Conservation (phyloP, 192 early-diverging fungal genomes). For the Geranomyces michiganensis region DNA sequence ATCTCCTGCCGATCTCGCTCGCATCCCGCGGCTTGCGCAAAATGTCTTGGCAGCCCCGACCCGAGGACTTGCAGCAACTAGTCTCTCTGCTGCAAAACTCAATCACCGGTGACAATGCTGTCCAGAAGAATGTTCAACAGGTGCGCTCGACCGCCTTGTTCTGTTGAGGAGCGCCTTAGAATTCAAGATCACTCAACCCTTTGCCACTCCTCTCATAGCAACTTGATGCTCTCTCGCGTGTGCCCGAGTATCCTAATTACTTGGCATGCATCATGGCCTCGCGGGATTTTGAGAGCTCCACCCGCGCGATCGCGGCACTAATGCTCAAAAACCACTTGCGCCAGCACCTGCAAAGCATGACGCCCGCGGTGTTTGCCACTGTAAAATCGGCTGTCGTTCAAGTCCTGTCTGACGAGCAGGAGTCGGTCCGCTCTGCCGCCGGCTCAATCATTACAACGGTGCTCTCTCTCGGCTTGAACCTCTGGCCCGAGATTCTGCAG, state of each 20-base stretch:
- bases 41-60: constrained; percentile 39
- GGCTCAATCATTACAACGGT: constrained; percentile 91
- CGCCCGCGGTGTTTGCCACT: constrained; percentile 63
- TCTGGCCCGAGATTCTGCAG: constrained; percentile 85
- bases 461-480: constrained; percentile 66
- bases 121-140: constrained; percentile 43
- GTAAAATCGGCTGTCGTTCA: constrained; percentile 63
- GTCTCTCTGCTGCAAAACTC: constrained; percentile 42
- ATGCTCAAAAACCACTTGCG: constrained; percentile 64
- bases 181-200: background rate
- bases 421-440: constrained; percentile 75
- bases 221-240: constrained; percentile 33
- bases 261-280: constrained; percentile 82
- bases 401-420: constrained; percentile 72
- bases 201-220: constrained; percentile 24
- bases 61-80: constrained; percentile 32
- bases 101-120: constrained; percentile 34
- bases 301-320: constrained; percentile 80
- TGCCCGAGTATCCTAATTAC: constrained; percentile 90
- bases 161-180: background rate
- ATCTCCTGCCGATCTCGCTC: too few relatives aligned
- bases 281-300: constrained; percentile 62
- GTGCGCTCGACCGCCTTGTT: constrained; percentile 26
- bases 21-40: background rate
- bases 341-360: constrained; percentile 50